Evolutionary conservation across 495 filamentous ascomycete genomes (phyloP), one percentile per base, ranked within the genome.

Genomic region (Neurospora tetrasperma): DNA sequence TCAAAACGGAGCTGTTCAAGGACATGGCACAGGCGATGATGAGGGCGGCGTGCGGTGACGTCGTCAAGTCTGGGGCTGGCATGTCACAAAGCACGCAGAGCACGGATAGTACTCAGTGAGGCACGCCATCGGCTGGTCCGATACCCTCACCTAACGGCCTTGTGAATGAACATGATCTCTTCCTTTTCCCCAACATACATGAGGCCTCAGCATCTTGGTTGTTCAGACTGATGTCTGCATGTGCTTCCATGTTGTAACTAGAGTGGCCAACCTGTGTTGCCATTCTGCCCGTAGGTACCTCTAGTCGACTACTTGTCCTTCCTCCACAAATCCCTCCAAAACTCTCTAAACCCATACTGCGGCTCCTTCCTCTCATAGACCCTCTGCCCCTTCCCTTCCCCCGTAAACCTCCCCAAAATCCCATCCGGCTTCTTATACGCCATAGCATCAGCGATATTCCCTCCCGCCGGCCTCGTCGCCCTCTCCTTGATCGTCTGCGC

Each of bases 271-370:
- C 23, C 23, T 23, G 23, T 23, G 23, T 23, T 23, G 23, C 23
- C 23, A 31, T 31, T 31, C 27, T 31, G 2, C 27, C 27, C 27
- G 27, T 31, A 31, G 27, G 27, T 31, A 31, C 27, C 27, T 2
- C 27, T 31, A 31, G 27, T 31, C 27, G 27, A 31, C 27, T 31
- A 31, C 27, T 31, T 8, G 20, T 35, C 39, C 39, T 42, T 68
- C 38, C 5, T 78, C 74, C 79, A 97, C 39, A 96, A 77, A 84
- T 97, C 95, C 76, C 86, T 86, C 94, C 93, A 97, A 76, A 97
- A 90, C 78, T 98, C 89, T 78, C 86, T 91, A 73, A 97, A 90
- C 42, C 95, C 95, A 84, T 98, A 98, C 77, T 90, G 83, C 27
- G 89, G 88, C 77, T 87, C 86, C 73, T 88, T 84, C 71, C 91